These are phyloP conservation scores for Pyrenula aspistea DNA, from an alignment of 495 filamentous ascomycete species.

Conservation along the genomic window DNA sequence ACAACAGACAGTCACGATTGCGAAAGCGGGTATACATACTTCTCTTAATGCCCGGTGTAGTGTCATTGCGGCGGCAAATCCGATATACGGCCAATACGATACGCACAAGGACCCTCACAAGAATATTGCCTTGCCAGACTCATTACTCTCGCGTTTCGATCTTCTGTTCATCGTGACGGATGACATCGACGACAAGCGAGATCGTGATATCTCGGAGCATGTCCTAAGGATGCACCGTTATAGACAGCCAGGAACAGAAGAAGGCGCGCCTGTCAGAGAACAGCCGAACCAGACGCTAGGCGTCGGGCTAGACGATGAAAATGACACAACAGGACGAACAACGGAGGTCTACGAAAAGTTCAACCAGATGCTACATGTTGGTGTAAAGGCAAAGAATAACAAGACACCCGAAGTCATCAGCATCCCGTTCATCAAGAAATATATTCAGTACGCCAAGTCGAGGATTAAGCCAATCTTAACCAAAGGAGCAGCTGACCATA, in stretches of 20 bases:
- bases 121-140: slow-evolving; percentile 97
- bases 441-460: slow-evolving; percentile 95
- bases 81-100: slow-evolving; percentile 97
- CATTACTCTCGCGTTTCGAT: slow-evolving; percentile 97
- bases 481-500: slow-evolving; percentile 84
- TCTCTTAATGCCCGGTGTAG: slow-evolving; percentile 94
- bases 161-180: slow-evolving; percentile 96
- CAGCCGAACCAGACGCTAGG: slow-evolving; percentile 73
- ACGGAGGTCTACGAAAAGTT: slow-evolving; percentile 95
- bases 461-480: slow-evolving; percentile 85
- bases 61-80: slow-evolving; percentile 94
- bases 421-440: slow-evolving; percentile 99
- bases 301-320: slow-evolving; percentile 73
- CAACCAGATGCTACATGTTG: slow-evolving; percentile 90
- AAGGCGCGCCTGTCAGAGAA: slow-evolving; percentile 90
- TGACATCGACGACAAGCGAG: slow-evolving; percentile 86
- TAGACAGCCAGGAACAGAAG: slow-evolving; percentile 85
- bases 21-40: slow-evolving; percentile 97
- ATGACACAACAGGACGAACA: slow-evolving; percentile 50
- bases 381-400: slow-evolving; percentile 60
- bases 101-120: slow-evolving; percentile 96
- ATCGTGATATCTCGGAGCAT: slow-evolving; percentile 89
- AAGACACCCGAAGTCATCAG: slow-evolving; percentile 84
- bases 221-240: slow-evolving; percentile 97
- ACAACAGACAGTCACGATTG: slow-evolving; percentile 98